Conservation (phyloP, 192 early-diverging fungal species). For the Neocallimastix lanati region DNA sequence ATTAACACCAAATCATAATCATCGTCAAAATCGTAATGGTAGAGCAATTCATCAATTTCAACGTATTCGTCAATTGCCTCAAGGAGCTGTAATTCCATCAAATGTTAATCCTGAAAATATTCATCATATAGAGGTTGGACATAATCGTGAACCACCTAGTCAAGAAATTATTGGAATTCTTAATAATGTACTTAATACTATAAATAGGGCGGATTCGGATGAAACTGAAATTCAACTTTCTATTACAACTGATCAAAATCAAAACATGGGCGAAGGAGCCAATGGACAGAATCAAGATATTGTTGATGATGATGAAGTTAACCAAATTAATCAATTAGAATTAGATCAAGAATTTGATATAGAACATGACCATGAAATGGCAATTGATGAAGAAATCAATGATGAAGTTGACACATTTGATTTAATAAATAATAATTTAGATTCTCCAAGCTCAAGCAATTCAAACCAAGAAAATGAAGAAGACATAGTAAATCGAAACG, state of each 20-base stretch:
- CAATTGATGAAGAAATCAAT: background rate
- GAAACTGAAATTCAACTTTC: background rate
- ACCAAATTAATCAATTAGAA: background rate
- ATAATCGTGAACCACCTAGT: background rate
- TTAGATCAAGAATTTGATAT: background rate
- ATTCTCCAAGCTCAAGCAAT: too few species aligned
- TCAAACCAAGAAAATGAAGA: too few species aligned
- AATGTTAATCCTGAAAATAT: background rate
- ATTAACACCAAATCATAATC: background rate
- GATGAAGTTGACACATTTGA: background rate
- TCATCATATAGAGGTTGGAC: background rate
- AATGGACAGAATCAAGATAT: background rate
- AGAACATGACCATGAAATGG: background rate
- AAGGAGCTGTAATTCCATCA: background rate
- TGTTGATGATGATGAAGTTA: background rate
- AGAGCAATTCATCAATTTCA: background rate
- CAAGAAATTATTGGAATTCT: background rate
- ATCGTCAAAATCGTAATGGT: background rate
- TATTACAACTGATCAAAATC: background rate
- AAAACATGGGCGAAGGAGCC: background rate
- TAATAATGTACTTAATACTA: background rate
- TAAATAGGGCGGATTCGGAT: background rate
- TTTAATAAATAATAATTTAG: too few species aligned
- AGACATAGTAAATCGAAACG: too few species aligned
- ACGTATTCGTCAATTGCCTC: background rate